Percentiles rank a stretch among this genome's conserved stretches.
Conservation (phyloP, 306 rosid species). For the Elaeagnus macrophylla region DNA sequence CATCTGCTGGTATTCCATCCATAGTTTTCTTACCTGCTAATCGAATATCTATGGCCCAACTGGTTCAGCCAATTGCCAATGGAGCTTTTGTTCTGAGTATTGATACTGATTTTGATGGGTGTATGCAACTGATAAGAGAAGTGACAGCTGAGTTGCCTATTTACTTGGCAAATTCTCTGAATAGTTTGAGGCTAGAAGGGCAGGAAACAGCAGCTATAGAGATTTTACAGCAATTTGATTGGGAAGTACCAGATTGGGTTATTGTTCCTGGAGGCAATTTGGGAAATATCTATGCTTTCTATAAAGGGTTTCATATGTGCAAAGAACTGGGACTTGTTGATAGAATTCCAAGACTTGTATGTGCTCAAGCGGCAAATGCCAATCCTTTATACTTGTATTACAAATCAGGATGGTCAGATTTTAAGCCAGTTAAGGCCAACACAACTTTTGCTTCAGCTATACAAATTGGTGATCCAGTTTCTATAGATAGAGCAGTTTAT, state of each 20-base stretch:
- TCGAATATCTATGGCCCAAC: conserved; percentile 57
- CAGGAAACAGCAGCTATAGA: conserved; percentile 80
- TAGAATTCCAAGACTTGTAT: conserved; percentile 77
- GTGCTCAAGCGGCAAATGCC: conserved; percentile 86
- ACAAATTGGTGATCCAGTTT: conserved; percentile 85
- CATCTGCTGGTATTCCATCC: conserved; percentile 61
- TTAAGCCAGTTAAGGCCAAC: conserved; percentile 44
- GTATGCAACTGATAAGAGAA: conserved; percentile 69
- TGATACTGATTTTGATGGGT: conserved; percentile 82
- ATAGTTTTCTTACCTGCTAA: conserved; percentile 64
- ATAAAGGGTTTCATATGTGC: conserved; percentile 77
- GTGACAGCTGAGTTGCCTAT: conserved; percentile 67
- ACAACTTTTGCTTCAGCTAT: conserved; percentile 76
- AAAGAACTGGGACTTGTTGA: conserved; percentile 71
- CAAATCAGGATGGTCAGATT: conserved; percentile 69
- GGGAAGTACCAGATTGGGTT: conserved; percentile 89
- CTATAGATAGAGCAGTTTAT: conserved; percentile 71
- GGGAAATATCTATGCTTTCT: conserved; percentile 79
- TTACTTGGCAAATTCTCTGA: conserved; percentile 59
- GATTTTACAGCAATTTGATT: conserved; percentile 80
- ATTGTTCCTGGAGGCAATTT: conserved; percentile 73
- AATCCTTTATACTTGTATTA: conserved; percentile 59
- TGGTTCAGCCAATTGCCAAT: conserved; percentile 80
- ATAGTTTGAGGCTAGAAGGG: conserved; percentile 73
- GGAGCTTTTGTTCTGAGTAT: conserved; percentile 73